Percentiles rank a stretch among this genome's conserved stretches.
These are phyloP conservation scores for Flaveria ramosissima DNA, from an alignment of 129 eudicot genomes.

Conservation along the genomic window DNA sequence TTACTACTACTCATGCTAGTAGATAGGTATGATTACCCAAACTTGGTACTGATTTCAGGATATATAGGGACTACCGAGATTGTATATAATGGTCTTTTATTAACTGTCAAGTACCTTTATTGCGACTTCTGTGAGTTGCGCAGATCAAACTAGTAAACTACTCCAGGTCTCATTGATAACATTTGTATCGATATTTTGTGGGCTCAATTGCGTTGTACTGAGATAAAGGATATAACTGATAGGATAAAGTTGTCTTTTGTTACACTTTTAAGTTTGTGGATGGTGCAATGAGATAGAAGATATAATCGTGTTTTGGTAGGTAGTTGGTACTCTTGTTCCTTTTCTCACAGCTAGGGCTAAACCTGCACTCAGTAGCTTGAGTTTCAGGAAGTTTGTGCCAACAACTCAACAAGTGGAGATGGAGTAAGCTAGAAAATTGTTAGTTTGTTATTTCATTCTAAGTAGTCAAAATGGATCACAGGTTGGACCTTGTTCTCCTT, in stretches of 20 bases:
- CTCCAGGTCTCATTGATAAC: background rate
- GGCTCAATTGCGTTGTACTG: background rate
- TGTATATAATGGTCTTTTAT: too few relatives aligned
- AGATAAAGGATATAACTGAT: background rate
- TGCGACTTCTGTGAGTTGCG: background rate
- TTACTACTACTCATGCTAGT: conserved; percentile 10
- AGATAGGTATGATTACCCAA: background rate
- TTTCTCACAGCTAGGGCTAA: background rate
- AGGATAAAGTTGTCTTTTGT: background rate
- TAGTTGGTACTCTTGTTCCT: background rate
- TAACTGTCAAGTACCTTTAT: background rate
- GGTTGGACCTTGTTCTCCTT: background rate
- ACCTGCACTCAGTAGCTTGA: background rate
- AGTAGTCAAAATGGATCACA: background rate
- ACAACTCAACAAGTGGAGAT: background rate
- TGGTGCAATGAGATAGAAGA: background rate
- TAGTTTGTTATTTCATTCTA: background rate
- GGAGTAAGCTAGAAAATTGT: background rate
- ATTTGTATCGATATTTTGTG: background rate
- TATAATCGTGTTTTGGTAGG: background rate
- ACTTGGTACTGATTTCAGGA: background rate
- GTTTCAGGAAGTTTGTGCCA: background rate
- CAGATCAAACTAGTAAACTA: background rate
- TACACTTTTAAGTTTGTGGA: background rate
- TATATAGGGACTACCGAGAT: background rate